Percentiles rank a stretch among this genome's conserved stretches.
Conservation (phyloP, 2,329 filamentous ascomycete species). For the Colletotrichum truncatum region DNA sequence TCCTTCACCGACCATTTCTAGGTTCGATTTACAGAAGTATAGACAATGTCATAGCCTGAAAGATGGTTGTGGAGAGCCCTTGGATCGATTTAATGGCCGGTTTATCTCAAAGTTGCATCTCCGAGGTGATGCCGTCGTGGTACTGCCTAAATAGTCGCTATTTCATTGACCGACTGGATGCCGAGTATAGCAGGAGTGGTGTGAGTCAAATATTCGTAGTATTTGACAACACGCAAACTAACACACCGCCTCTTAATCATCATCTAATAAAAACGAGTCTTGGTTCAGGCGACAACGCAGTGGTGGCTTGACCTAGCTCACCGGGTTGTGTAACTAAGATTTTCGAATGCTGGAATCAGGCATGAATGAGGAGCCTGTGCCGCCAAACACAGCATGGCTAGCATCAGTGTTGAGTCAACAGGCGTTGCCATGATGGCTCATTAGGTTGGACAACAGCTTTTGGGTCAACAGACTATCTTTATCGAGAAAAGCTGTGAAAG, state of each 20-base stretch:
- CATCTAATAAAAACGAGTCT: not conserved
- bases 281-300: not conserved
- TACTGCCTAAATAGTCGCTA: not conserved
- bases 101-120: not conserved
- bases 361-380: not conserved
- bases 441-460: not conserved
- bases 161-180: not conserved
- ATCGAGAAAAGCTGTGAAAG: not conserved
- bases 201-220: not conserved
- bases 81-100: not conserved
- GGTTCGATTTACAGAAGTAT: not conserved
- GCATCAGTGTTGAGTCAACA: not conserved
- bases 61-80: not conserved
- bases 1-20: not conserved
- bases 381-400: not conserved
- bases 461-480: not conserved
- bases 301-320: not conserved
- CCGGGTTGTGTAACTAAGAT: constrained; percentile 1
- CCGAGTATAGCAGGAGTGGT: not conserved
- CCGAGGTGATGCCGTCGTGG: constrained; percentile 23
- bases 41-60: not conserved
- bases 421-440: not conserved
- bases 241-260: not conserved
- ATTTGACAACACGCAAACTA: not conserved
- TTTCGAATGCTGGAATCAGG: not conserved